Base-by-base conservation (phyloP, 306 rosid genomes). In the Albizia julibrissin region DNA sequence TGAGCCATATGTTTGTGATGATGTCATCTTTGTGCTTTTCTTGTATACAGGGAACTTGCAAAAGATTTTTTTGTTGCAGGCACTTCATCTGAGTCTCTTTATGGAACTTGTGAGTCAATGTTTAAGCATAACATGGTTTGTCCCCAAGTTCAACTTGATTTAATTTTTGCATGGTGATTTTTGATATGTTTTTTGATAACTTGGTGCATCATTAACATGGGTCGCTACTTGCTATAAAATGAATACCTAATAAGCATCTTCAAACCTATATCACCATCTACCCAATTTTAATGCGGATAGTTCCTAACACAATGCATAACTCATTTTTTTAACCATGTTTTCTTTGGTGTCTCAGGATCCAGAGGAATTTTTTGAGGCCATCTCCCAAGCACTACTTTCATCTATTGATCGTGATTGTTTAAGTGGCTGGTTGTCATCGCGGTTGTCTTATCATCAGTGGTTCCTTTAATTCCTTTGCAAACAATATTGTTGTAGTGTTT, bases 401-500 rank as follows among this genome's bases (percentile, higher is more conserved):
- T 96, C 99, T 0, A 98, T 96, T 27, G 98, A 96, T 83, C 94
- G 99, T 21, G 99, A 96, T 87, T 93, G 99, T 89, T 84, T 96
- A 85, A 96, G 99, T 88, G 99, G 98, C 78, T 96, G 99, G 99
- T 29, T 97, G 98, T 79, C n/a, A n/a, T n/a, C n/a, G n/a, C n/a
- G n/a, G n/a, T n/a, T n/a, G n/a, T n/a, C n/a, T n/a, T n/a, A n/a
- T n/a, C n/a, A n/a, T n/a, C n/a, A n/a, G n/a, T n/a, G n/a, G n/a
- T n/a, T n/a, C n/a, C n/a, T n/a, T n/a, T n/a, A n/a, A n/a, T n/a
- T n/a, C n/a, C n/a, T n/a, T n/a, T n/a, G n/a, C n/a, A n/a, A n/a
- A n/a, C n/a, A n/a, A n/a, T n/a, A n/a, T n/a, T n/a, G n/a, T n/a
- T n/a, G n/a, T n/a, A n/a, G n/a, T n/a, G n/a, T n/a, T n/a, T n/a